Evolutionary conservation across 345 rosid genomes (phyloP).

Genomic region (Dovyalis caffra): DNA sequence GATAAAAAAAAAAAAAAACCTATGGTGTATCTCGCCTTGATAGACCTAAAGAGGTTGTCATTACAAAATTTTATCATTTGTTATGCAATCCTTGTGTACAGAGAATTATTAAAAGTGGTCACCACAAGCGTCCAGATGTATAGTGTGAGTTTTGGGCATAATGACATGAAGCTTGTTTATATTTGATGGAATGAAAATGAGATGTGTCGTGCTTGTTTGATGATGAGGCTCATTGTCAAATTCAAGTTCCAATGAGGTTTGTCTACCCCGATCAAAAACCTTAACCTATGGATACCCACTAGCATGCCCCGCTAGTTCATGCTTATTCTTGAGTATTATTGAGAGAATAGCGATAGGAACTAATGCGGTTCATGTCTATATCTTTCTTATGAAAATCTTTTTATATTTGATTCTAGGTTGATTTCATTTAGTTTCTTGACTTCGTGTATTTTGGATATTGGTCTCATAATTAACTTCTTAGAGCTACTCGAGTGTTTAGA

Average conservation of each 20-base stretch:
- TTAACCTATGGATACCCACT: conserved; percentile 18
- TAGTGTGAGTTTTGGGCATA: conserved; percentile 75
- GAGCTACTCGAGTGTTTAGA: conserved; percentile 17
- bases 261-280: not conserved
- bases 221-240: not conserved
- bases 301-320: conserved; percentile 21
- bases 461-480: conserved; percentile 12
- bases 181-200: conserved; percentile 42
- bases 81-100: conserved; percentile 89
- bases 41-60: no score
- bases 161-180: conserved; percentile 93
- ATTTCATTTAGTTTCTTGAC: conserved; percentile 10
- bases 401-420: conserved; percentile 21
- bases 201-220: not conserved
- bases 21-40: no score
- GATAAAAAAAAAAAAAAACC: no score
- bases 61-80: conserved; percentile 92
- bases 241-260: not conserved
- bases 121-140: conserved; percentile 87
- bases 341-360: conserved; percentile 12
- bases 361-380: conserved; percentile 14
- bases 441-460: conserved; percentile 20
- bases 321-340: conserved; percentile 15
- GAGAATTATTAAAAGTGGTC: conserved; percentile 66
- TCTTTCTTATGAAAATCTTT: conserved; percentile 22